These are phyloP conservation scores for Globisporangium spiculum DNA, from an alignment of 352 stramenopile species.

Conservation along the genomic window DNA sequence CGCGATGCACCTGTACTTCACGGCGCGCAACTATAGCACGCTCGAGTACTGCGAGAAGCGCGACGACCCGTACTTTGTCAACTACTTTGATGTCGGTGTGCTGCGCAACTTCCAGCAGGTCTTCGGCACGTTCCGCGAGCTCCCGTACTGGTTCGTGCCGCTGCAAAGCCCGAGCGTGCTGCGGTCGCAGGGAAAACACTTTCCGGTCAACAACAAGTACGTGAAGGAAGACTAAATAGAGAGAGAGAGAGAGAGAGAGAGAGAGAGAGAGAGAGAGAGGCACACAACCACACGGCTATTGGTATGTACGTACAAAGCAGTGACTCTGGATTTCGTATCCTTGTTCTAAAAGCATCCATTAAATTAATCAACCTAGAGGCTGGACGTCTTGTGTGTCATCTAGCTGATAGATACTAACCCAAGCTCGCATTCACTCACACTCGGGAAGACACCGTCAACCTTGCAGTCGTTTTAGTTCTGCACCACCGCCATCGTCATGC, in stretches of 20 bases:
- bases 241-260: neutral
- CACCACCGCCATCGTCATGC: constrained; percentile 14
- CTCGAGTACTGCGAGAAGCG: constrained; percentile 88
- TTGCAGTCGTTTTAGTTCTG: neutral
- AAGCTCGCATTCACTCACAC: neutral
- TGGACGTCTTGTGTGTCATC: neutral
- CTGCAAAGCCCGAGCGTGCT: constrained; percentile 52
- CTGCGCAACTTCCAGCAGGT: constrained; percentile 77
- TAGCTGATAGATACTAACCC: neutral
- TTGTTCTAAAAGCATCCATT: constrained; percentile 3
- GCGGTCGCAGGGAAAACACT: constrained; percentile 38
- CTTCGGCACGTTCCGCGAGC: constrained; percentile 57
- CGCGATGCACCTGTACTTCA: constrained; percentile 74
- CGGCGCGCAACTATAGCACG: constrained; percentile 73
- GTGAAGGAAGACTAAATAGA: constrained; percentile 45
- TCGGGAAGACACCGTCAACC: neutral
- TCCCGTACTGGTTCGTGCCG: constrained; percentile 74
- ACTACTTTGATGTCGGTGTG: constrained; percentile 76
- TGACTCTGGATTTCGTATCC: neutral
- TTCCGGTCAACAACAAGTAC: constrained; percentile 55
- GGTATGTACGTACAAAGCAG: neutral
- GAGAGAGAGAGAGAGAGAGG: no score
- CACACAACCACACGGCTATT: neutral
- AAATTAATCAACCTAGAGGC: constrained; percentile 4
- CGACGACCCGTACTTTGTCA: constrained; percentile 68